These are phyloP conservation scores for Lentinus brumalis DNA, from an alignment of 768 basidiomycete species.

Conservation along the genomic window DNA sequence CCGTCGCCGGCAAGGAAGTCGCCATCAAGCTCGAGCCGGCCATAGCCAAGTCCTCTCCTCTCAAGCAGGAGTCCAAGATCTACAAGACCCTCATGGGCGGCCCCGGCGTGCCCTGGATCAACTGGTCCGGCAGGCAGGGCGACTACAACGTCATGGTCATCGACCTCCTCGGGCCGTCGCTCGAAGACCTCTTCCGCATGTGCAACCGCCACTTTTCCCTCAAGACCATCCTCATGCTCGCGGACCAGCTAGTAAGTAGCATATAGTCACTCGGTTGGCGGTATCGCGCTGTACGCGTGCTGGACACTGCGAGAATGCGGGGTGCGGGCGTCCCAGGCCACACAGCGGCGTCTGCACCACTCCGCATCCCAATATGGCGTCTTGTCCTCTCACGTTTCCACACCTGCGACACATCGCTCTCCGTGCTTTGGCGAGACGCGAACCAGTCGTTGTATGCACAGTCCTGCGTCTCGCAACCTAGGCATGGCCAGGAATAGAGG, in stretches of 20 bases:
- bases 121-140: constrained; percentile 89
- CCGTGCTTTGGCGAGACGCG: too few relatives aligned
- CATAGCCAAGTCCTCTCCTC: constrained; percentile 54
- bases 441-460: too few relatives aligned
- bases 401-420: neutral
- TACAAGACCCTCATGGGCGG: constrained; percentile 92
- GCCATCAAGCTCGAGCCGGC: constrained; percentile 83
- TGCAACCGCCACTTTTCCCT: constrained; percentile 91
- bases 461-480: too few relatives aligned
- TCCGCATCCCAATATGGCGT: neutral
- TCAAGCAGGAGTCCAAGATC: constrained; percentile 88
- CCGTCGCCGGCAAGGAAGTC: constrained; percentile 80
- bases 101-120: constrained; percentile 87
- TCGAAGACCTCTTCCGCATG: constrained; percentile 86
- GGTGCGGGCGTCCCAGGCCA: neutral
- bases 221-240: constrained; percentile 91
- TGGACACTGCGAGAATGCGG: constrained; percentile 7
- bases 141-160: constrained; percentile 98
- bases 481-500: too few relatives aligned
- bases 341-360: constrained; percentile 4
- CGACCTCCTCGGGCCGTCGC: constrained; percentile 89
- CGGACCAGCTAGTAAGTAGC: constrained; percentile 85
- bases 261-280: neutral
- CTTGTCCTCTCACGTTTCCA: constrained; percentile 1
- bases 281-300: too few relatives aligned